These are phyloP conservation scores for Rhodotorula taiwanensis DNA, from an alignment of 768 basidiomycete genomes.

Conservation along the genomic window DNA sequence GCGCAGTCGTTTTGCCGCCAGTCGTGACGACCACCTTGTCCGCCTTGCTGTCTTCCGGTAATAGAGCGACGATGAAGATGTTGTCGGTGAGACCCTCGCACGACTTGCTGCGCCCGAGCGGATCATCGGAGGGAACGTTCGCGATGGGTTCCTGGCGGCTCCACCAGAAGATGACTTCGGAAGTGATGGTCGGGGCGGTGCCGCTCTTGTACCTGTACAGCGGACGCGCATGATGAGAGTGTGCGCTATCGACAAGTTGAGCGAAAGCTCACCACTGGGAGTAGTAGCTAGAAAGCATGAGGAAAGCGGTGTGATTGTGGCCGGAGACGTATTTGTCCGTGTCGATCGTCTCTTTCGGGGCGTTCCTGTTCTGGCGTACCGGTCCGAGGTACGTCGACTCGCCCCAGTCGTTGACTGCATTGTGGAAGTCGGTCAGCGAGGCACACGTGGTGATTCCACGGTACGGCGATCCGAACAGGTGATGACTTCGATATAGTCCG, in stretches of 20 bases:
- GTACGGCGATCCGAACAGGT: neutral
- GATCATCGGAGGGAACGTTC: conserved; percentile 1
- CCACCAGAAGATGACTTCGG: conserved; percentile 22
- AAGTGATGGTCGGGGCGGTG: conserved; percentile 9
- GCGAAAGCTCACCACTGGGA: conserved; percentile 11
- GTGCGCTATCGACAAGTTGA: too few species aligned
- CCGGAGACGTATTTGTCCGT: conserved; percentile 13
- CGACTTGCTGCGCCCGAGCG: neutral
- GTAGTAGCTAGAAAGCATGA: conserved; percentile 11
- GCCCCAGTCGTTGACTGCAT: conserved; percentile 17
- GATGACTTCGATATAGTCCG: conserved; percentile 25
- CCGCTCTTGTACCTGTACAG: conserved; percentile 8
- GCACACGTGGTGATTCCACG: too few species aligned
- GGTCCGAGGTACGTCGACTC: conserved; percentile 24
- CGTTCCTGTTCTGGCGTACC: neutral
- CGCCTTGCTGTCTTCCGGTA: neutral
- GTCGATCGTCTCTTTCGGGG: conserved; percentile 11
- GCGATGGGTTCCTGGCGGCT: conserved; percentile 4
- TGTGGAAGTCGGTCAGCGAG: neutral
- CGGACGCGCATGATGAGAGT: too few species aligned
- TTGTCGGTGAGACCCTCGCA: conserved; percentile 6
- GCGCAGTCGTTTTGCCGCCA: neutral
- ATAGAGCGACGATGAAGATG: conserved; percentile 2
- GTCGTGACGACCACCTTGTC: neutral
- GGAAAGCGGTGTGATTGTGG: conserved; percentile 17